Evolutionary conservation across 163 green algal genomes (phyloP).

Genomic region (Trebouxiophyceae sp.): DNA sequence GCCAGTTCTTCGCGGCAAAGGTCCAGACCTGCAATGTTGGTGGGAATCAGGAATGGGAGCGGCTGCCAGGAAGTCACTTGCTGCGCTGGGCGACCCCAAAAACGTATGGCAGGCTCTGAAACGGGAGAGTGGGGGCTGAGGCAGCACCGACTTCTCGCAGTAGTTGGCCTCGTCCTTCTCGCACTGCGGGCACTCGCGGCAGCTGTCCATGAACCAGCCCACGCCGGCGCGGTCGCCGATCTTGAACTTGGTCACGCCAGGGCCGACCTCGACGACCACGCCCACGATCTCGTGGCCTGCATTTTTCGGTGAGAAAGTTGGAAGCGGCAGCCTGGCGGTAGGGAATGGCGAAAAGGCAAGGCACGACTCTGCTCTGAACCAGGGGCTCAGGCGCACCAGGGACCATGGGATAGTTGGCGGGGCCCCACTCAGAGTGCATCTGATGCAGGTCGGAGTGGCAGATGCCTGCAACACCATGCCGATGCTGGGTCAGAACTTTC

Average conservation of each 20-base stretch:
- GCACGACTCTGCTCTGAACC: too few species aligned
- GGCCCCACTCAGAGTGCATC: constrained; percentile 59
- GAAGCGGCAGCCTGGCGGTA: too few species aligned
- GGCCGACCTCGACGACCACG: constrained; percentile 66
- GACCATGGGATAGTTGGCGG: constrained; percentile 46
- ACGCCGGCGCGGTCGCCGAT: constrained; percentile 68
- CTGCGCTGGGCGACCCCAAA: too few species aligned
- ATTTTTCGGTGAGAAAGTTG: too few species aligned
- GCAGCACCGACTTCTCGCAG: constrained; percentile 21
- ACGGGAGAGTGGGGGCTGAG: too few species aligned
- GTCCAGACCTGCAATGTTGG: constrained; percentile 22
- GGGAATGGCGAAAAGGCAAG: too few species aligned
- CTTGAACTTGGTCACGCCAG: constrained; percentile 60
- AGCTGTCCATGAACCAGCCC: constrained; percentile 72
- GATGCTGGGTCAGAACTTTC: too few species aligned
- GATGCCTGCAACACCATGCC: constrained; percentile 57
- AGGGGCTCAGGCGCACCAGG: too few species aligned
- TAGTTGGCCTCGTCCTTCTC: constrained; percentile 38
- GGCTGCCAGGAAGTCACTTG: too few species aligned
- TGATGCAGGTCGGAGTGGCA: constrained; percentile 79
- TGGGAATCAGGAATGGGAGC: too few species aligned
- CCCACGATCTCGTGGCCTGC: constrained; percentile 73
- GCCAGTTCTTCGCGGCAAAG: constrained; percentile 32
- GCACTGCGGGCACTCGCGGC: constrained; percentile 31
- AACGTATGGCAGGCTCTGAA: too few species aligned